Evolutionary conservation across 768 basidiomycete species (phyloP).

Genomic region (Suillus plorans): DNA sequence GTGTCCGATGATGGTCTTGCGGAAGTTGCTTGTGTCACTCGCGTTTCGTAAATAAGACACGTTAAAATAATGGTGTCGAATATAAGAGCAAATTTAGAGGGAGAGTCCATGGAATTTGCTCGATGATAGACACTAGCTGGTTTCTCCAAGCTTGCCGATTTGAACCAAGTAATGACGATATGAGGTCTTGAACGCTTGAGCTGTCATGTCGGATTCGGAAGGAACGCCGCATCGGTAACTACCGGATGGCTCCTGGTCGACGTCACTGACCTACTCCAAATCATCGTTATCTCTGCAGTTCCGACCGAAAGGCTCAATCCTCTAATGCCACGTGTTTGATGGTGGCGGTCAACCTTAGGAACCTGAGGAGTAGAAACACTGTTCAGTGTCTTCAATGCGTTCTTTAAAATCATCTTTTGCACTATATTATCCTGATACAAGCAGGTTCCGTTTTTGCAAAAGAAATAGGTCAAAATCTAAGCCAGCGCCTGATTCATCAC

Average conservation of each 20-base stretch:
- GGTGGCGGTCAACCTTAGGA: neutral
- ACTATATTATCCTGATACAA: neutral
- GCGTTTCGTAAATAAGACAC: neutral
- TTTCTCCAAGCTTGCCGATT: no score
- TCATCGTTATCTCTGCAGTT: neutral
- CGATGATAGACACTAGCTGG: no score
- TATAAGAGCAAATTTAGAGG: neutral
- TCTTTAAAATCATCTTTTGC: neutral
- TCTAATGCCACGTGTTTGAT: neutral
- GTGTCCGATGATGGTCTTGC: neutral
- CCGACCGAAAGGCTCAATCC: neutral
- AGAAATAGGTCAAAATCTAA: neutral
- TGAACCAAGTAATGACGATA: no score
- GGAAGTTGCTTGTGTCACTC: neutral
- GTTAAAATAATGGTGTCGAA: neutral
- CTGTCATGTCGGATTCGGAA: no score
- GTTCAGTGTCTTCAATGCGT: neutral
- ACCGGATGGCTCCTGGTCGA: neutral
- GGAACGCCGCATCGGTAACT: no score
- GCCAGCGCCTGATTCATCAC: neutral
- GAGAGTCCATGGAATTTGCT: neutral
- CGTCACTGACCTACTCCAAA: neutral
- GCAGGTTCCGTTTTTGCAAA: neutral
- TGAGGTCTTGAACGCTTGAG: no score
- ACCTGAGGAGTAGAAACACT: neutral